Evolutionary conservation across 1,284 basidiomycete genomes (phyloP), one percentile per base, ranked within the genome.

Genomic region (Acaromyces ingoldii): DNA sequence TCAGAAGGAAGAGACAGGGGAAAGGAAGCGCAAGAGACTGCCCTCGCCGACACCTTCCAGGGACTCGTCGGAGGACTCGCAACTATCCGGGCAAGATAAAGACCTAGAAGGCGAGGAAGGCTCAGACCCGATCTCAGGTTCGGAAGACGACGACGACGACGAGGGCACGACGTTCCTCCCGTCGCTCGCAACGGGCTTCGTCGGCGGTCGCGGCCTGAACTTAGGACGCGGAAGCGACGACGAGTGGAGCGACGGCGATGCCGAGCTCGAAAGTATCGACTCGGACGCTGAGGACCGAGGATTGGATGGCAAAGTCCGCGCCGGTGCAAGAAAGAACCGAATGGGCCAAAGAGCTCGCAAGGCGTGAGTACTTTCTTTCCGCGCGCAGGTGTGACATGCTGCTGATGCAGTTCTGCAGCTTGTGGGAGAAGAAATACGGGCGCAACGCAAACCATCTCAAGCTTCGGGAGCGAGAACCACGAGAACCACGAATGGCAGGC

Each of bases 371-470:
- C n/a, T 17, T 22, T 17, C 9, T 26, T 7, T n/a, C 19, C 41
- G 17, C n/a, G n/a, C 21, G 28, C 34, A 15, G 33, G 21, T 33
- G 13, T 6, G 28, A 30, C 11, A n/a, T n/a, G n/a, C n/a, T n/a
- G n/a, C n/a, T n/a, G n/a, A n/a, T n/a, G n/a, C n/a, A n/a, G n/a
- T n/a, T n/a, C 6, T 34, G 15, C 65, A 95, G 91, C 0, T 92
- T 97, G 60, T 96, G 91, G 91, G 92, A 95, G 79, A 92, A 91
- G 78, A 96, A 92, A 77, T 96, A 85, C 70, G 92, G 92, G 49
- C 83, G 81, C 59, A 84, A 85, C 56, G 92, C 92, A 11, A 93
- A 92, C 74, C 92, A 96, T 77, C 81, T 92, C 76, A 62, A 62
- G 51, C 34, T 70, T 29, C 47, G 53, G 24, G 56, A 65, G 38